These are phyloP conservation scores for Yarrowia sp. DNA, from an alignment of 805 yeast genomes.

Conservation along the genomic window DNA sequence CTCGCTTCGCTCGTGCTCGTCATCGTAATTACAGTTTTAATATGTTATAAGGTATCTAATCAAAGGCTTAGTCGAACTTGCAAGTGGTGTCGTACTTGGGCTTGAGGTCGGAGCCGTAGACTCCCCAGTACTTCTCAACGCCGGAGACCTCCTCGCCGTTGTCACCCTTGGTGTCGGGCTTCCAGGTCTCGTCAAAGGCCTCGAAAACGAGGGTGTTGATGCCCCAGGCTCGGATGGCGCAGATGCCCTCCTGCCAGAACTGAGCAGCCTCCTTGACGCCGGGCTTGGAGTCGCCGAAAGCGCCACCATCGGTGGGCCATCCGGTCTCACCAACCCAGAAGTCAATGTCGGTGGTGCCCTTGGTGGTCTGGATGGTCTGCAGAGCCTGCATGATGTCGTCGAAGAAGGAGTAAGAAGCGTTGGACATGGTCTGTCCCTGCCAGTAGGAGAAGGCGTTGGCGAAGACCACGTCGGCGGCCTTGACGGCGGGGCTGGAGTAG, in stretches of 20 bases:
- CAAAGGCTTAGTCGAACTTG: constrained; percentile 40
- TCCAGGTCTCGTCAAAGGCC: constrained; percentile 96
- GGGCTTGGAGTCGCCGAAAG: constrained; percentile 71
- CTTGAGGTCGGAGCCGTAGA: constrained; percentile 57
- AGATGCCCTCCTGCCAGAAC: constrained; percentile 88
- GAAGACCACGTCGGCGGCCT: constrained; percentile 82
- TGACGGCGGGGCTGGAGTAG: constrained; percentile 69
- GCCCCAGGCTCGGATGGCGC: constrained; percentile 97
- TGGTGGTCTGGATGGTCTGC: constrained; percentile 81
- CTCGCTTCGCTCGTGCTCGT: too few species aligned
- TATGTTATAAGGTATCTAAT: constrained; percentile 24
- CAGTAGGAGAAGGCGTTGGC: constrained; percentile 98
- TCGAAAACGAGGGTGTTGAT: constrained; percentile 90
- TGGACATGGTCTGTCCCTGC: constrained; percentile 91
- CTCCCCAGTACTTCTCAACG: constrained; percentile 97
- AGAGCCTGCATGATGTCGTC: constrained; percentile 98
- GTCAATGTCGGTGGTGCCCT: constrained; percentile 84
- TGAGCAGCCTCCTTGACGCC: constrained; percentile 72
- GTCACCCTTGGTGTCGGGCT: constrained; percentile 82
- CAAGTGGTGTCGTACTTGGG: constrained; percentile 49
- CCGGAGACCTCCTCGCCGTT: constrained; percentile 58
- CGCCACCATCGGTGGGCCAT: constrained; percentile 90
- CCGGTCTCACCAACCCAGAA: constrained; percentile 99
- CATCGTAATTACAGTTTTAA: not conserved
- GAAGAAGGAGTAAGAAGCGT: constrained; percentile 88